These are phyloP conservation scores for Cercospora canescens DNA, from an alignment of 2,329 filamentous ascomycete genomes.

Conservation along the genomic window DNA sequence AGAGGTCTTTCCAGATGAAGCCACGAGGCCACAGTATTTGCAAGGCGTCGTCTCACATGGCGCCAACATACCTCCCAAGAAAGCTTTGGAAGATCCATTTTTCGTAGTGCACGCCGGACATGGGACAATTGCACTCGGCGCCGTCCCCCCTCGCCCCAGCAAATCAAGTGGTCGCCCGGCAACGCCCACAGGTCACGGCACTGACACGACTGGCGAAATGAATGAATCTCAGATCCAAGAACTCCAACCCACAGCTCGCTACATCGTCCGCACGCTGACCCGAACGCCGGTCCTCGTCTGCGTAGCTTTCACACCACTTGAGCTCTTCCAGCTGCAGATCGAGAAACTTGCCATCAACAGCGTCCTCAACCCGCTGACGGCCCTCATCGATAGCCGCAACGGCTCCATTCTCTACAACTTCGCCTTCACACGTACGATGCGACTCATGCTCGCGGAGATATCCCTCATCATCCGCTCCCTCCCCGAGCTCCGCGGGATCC, in stretches of 20 bases:
- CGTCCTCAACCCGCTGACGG: conserved; percentile 78
- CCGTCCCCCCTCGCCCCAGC: conserved; percentile 43
- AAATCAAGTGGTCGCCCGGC: background rate
- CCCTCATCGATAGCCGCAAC: conserved; percentile 75
- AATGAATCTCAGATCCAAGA: conserved; percentile 17
- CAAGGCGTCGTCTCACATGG: conserved; percentile 67
- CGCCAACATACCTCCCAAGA: conserved; percentile 44
- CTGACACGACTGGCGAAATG: conserved; percentile 15
- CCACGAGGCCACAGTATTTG: conserved; percentile 71
- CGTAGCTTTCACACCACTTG: conserved; percentile 57
- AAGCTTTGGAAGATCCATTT: conserved; percentile 45
- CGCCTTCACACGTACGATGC: conserved; percentile 65
- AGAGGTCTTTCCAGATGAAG: conserved; percentile 66
- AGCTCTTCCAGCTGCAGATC: conserved; percentile 72
- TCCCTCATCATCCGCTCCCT: conserved; percentile 68
- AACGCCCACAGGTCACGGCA: conserved; percentile 19
- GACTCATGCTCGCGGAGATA: conserved; percentile 73
- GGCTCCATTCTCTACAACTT: conserved; percentile 68
- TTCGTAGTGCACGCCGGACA: conserved; percentile 58
- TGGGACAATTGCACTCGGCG: conserved; percentile 59
- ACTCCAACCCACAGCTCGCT: conserved; percentile 49
- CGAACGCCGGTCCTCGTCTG: conserved; percentile 63
- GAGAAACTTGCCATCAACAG: conserved; percentile 74
- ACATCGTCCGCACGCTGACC: conserved; percentile 65
- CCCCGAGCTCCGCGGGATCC: conserved; percentile 68